Conservation (phyloP, 2,329 filamentous ascomycete genomes). For the Aspergillus clavatus region DNA sequence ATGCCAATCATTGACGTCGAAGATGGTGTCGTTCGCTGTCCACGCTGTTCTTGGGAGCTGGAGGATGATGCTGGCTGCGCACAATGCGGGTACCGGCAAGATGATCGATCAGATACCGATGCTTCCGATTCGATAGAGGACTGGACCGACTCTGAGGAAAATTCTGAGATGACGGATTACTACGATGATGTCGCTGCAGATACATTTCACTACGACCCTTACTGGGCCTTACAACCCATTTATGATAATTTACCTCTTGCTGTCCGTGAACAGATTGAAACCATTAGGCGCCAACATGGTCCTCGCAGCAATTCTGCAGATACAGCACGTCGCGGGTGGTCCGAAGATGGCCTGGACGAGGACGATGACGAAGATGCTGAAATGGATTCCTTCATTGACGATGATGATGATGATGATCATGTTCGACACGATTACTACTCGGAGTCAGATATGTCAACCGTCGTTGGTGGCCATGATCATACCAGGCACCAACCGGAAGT, state of each 20-base stretch:
- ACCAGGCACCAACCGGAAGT: slow-evolving; percentile 12
- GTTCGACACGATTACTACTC: slow-evolving; percentile 16
- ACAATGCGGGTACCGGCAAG: slow-evolving; percentile 52
- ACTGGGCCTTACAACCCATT: slow-evolving; percentile 6
- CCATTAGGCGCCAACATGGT: no score
- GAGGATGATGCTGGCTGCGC: slow-evolving; percentile 53
- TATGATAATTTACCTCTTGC: slow-evolving; percentile 1
- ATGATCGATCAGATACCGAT: slow-evolving; percentile 37
- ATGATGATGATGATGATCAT: slow-evolving; percentile 21
- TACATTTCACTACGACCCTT: slow-evolving; percentile 27
- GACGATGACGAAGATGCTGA: slow-evolving; percentile 29
- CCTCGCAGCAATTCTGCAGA: background rate
- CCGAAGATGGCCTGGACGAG: slow-evolving; percentile 22
- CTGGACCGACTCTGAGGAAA: slow-evolving; percentile 43
- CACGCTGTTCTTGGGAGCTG: slow-evolving; percentile 58
- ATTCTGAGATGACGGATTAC: slow-evolving; percentile 42
- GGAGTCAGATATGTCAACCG: slow-evolving; percentile 31
- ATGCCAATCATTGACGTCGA: slow-evolving; percentile 51
- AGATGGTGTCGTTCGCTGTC: slow-evolving; percentile 60
- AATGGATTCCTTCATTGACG: slow-evolving; percentile 34
- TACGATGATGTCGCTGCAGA: slow-evolving; percentile 27
- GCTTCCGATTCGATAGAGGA: slow-evolving; percentile 34
- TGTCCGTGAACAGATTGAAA: background rate
- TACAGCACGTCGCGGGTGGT: background rate
- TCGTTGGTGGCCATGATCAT: slow-evolving; percentile 23